Evolutionary conservation across 129 eudicot genomes (phyloP).

Genomic region (Tanacetum coccineum): DNA sequence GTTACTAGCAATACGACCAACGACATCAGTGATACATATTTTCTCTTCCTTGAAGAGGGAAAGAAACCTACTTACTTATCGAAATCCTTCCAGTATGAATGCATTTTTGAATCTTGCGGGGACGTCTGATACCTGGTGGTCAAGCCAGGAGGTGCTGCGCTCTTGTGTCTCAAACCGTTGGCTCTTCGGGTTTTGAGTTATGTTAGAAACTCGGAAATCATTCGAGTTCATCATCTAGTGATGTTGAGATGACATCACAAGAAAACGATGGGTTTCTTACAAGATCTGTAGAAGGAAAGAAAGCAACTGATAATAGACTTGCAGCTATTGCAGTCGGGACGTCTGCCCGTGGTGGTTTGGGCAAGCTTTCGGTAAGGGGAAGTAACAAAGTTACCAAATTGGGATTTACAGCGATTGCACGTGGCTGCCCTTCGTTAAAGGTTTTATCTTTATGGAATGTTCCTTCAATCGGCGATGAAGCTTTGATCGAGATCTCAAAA

Average conservation of each 20-base stretch:
- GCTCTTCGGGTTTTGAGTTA: constrained; percentile 61
- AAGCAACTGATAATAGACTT: constrained; percentile 81
- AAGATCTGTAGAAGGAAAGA: constrained; percentile 81
- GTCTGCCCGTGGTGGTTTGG: constrained; percentile 82
- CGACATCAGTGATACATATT: constrained; percentile 56
- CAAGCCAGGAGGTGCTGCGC: constrained; percentile 63
- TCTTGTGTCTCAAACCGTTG: constrained; percentile 93
- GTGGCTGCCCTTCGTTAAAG: constrained; percentile 87
- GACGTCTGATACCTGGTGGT: constrained; percentile 64
- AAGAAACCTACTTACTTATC: constrained; percentile 52
- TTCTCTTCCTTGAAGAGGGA: constrained; percentile 41
- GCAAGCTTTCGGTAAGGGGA: constrained; percentile 88
- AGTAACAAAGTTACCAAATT: constrained; percentile 56
- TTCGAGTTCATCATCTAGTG: constrained; percentile 20
- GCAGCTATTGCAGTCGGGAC: constrained; percentile 93
- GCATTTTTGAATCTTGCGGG: constrained; percentile 81
- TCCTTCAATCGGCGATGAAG: constrained; percentile 61
- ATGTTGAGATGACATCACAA: constrained; percentile 30
- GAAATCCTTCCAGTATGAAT: constrained; percentile 86
- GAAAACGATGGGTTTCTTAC: constrained; percentile 75
- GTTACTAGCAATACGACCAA: constrained; percentile 65
- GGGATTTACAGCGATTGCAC: constrained; percentile 76
- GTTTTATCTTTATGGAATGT: constrained; percentile 81
- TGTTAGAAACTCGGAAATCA: constrained; percentile 48
- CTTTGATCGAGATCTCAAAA: constrained; percentile 62